Evolutionary conservation across 1,284 basidiomycete genomes (phyloP), one percentile per base, ranked within the genome.

Genomic region (Bondarzewia mesenterica): DNA sequence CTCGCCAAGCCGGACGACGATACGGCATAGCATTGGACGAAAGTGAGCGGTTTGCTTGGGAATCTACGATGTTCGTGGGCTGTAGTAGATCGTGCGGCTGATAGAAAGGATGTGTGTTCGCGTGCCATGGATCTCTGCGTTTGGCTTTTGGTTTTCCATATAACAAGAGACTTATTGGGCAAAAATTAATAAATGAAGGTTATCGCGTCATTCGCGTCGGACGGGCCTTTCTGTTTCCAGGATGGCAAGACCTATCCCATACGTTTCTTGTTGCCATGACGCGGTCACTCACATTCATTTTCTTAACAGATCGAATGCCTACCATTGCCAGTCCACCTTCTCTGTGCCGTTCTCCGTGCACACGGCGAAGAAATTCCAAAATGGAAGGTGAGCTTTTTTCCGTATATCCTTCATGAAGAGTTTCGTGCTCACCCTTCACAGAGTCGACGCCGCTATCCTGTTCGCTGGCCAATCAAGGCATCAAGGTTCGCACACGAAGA

Each of bases 301-400:
- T 26, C 7, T 45, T 22, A 32, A 44, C 63, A 89, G 88, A 27
- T 82, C 85, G 55, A 83, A 84, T 52, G 88, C 92, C 16, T 80
- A 83, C 49, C 90, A 93, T 63, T 93, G 92, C 70, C 91, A 89
- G 58, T 88, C 85, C 0, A 89, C 92, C 48, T 88, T 85, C 66
- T 92, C 89, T 0, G 78, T 83, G 1, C 80, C 86, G 0, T 94
- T 94, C 65, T 89, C 91, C 54, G 89, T 94, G 23, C 95, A 91
- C 63, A 92, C 92, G 0, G 89, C 91, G 4, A 95, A 95, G 73
- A 92, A 93, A 66, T 95, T 94, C 63, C 91, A 90, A 90, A 18
- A 93, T 93, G 85, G 86, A 90, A 72, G 84, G 89, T 89, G 53
- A 38, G 80, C 40, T n/a, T 38, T 44, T 14, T 38, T 39, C 37